phyloP scores from a whole-genome alignment of 169 alveolate species.

The Eimeria tenella region DNA sequence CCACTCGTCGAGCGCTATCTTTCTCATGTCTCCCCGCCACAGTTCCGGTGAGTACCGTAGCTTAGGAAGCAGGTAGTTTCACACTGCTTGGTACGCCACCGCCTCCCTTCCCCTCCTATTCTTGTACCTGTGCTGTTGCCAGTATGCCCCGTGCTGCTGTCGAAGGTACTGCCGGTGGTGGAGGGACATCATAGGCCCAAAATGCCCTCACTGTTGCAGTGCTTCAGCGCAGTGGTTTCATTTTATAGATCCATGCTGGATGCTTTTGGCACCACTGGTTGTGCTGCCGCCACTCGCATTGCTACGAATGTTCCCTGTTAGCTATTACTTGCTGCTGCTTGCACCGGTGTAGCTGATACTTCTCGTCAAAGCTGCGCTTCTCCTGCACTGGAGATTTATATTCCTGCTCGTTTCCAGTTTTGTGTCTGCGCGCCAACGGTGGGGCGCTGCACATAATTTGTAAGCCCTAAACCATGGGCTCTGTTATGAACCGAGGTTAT shows the following conservation, averaged over 20 bases:
- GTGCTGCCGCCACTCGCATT: too few relatives aligned
- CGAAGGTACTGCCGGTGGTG: not conserved
- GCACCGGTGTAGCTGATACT: not conserved
- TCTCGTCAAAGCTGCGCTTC: too few relatives aligned
- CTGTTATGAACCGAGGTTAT: not conserved
- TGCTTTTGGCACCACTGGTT: too few relatives aligned
- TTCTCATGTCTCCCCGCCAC: conserved; percentile 30
- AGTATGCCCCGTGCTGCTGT: not conserved
- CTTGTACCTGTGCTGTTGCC: too few relatives aligned
- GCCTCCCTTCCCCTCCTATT: not conserved
- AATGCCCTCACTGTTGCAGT: too few relatives aligned
- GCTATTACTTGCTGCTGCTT: not conserved
- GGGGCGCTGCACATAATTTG: not conserved
- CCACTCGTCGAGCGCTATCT: conserved; percentile 31
- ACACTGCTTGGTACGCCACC: not conserved
- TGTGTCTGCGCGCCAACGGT: too few relatives aligned
- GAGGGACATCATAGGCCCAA: too few relatives aligned
- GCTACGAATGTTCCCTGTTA: too few relatives aligned
- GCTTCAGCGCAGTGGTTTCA: too few relatives aligned
- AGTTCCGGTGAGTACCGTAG: conserved; percentile 8
- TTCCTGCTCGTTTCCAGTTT: too few relatives aligned
- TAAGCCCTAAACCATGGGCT: not conserved
- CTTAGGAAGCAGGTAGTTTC: not conserved
- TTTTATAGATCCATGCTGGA: too few relatives aligned
- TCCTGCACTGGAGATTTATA: too few relatives aligned